A percentile compares a stretch with the other conserved stretches of the same genome.
These are phyloP conservation scores for Vitis hybrid DNA, from an alignment of 177 flowering plant species.

Conservation along the genomic window DNA sequence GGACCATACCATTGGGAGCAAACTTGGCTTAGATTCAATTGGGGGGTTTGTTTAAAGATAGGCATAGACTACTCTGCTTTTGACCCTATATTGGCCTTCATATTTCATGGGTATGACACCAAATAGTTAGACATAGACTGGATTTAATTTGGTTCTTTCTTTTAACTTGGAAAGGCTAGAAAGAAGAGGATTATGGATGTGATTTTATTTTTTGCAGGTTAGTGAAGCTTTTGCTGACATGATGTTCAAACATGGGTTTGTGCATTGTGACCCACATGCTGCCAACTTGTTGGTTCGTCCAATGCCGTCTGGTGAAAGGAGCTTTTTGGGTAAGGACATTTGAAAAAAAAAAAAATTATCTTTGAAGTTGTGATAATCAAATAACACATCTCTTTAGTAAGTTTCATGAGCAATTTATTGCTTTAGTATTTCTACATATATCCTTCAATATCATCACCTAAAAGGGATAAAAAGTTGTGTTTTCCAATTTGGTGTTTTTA, in stretches of 20 bases:
- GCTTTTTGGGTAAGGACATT: constrained; percentile 54
- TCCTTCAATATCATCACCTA: too few relatives aligned
- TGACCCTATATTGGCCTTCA: not conserved
- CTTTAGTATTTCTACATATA: too few relatives aligned
- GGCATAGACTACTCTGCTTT: not conserved
- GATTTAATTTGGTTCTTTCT: too few relatives aligned
- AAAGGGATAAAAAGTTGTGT: too few relatives aligned
- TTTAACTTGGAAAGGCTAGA: too few relatives aligned
- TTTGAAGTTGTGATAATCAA: too few relatives aligned
- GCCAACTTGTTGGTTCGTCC: constrained; percentile 93
- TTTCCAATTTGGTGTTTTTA: too few relatives aligned
- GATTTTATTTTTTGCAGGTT: constrained; percentile 44
- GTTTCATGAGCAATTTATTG: too few relatives aligned
- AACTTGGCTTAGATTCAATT: not conserved
- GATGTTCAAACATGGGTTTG: constrained; percentile 97
- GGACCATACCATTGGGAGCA: not conserved
- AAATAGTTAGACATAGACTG: not conserved
- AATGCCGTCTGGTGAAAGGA: constrained; percentile 48
- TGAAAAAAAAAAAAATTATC: too few relatives aligned
- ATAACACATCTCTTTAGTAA: too few relatives aligned
- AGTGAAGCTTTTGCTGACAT: constrained; percentile 93
- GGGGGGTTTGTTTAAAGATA: not conserved
- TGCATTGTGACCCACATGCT: constrained; percentile 98
- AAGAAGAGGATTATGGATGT: constrained; percentile 1
- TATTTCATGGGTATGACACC: not conserved